Base-by-base conservation (phyloP, 2,329 filamentous ascomycete genomes). In the Grosmannia huntii region DNA sequence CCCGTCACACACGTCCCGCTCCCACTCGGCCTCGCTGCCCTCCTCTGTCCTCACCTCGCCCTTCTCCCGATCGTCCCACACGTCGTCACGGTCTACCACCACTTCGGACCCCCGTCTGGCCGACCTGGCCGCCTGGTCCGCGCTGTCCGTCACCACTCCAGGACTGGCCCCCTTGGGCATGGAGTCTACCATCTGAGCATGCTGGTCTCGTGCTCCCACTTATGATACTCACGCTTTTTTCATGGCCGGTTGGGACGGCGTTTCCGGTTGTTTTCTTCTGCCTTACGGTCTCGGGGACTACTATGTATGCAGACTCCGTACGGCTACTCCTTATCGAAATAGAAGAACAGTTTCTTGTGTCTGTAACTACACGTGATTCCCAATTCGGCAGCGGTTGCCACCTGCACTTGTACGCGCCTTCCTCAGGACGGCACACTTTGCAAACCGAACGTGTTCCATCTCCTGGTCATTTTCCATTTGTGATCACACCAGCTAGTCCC, bases 191-290 rank as follows among this genome's bases (percentile, higher is more conserved):
- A 57, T 61, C 4, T 63, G 57, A 51, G 14, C 49, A 33, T 33
- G 7, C 31, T 36, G 31, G 21, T 28, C 27, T 46, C 27, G 36
- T 36, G 51, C 31, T 12, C 31, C 10, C 4, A 10, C 25, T 55
- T 27, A 55, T 41, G 46, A 50, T 51, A 14, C 16, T 19, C 19
- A 41, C 46, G n/a, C 14, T 50, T 36, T 21, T 50, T 36, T 11
- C 46, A 12, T 72, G 63, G 31, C 75, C 72, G 33, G 61, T 60
- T 3, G 74, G 73, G 38, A 75, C 62, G 53, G 70, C 65, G 16
- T 64, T 67, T 57, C 70, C 65, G 6, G 68, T 62, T 6, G 64
- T 61, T 23, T 74, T 69, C 27, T 14, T 25, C 27, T 10, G 2
- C 25, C 44, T 4, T 48, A 3, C 21, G n/a, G 6, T 6, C 38